Conservation (phyloP, 257 asterid species). For the Paraleonurus japonicus region DNA sequence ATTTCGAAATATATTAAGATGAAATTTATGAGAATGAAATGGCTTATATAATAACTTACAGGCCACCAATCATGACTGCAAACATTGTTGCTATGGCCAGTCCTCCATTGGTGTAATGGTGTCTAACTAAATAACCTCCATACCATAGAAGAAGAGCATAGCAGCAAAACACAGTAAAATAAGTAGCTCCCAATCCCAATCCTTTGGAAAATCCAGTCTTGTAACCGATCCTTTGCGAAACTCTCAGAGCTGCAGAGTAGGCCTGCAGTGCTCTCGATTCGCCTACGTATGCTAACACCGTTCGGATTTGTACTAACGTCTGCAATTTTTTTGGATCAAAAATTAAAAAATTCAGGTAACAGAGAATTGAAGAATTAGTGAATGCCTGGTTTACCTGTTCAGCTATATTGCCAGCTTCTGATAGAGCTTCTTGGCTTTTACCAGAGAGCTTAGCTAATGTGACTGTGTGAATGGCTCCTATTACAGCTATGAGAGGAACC, state of each 20-base stretch:
- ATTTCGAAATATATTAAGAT: neutral
- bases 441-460: slow-evolving; percentile 69
- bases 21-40: neutral
- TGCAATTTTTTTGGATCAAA: slow-evolving; percentile 37
- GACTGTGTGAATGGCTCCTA: slow-evolving; percentile 70
- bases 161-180: slow-evolving; percentile 79
- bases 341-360: too few species aligned
- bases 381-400: slow-evolving; percentile 62
- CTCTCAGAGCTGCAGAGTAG: slow-evolving; percentile 64
- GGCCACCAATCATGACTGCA: slow-evolving; percentile 96
- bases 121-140: slow-evolving; percentile 89
- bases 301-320: slow-evolving; percentile 81
- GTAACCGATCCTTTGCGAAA: slow-evolving; percentile 72
- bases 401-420: slow-evolving; percentile 83
- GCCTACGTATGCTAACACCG: slow-evolving; percentile 79
- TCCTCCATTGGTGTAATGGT: slow-evolving; percentile 83
- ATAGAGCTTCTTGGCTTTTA: slow-evolving; percentile 78
- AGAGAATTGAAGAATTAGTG: too few species aligned
- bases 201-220: slow-evolving; percentile 79
- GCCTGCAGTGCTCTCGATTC: slow-evolving; percentile 84
- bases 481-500: slow-evolving; percentile 84
- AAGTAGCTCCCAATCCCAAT: slow-evolving; percentile 82
- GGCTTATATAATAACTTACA: slow-evolving; percentile 48
- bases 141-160: slow-evolving; percentile 93
- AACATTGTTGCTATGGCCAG: slow-evolving; percentile 92